phyloP scores from a whole-genome alignment of 257 asterid species.

The Lavandula angustifolia region DNA sequence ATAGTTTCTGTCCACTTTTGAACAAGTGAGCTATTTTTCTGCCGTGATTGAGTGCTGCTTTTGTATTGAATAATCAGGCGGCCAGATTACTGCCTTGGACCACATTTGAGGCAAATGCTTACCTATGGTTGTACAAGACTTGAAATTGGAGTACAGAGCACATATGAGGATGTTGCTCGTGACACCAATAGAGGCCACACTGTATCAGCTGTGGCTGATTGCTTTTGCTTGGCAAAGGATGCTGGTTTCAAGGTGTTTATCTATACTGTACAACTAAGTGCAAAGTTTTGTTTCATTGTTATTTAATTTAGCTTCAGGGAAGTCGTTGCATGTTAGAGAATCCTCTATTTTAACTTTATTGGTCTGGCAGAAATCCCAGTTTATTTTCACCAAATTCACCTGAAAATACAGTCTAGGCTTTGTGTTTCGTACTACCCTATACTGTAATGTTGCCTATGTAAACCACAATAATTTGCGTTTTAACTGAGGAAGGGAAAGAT shows the following conservation, averaged over 20 bases:
- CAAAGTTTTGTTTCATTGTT: not conserved
- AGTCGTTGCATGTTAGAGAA: not conserved
- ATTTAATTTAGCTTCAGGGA: not conserved
- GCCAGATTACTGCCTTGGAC: conserved; percentile 99
- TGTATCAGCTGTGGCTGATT: conserved; percentile 98
- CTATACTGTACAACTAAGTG: conserved; percentile 21
- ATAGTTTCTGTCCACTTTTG: conserved; percentile 1
- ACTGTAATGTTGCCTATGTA: too few species aligned
- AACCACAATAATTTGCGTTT: not conserved
- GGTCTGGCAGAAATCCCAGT: not conserved
- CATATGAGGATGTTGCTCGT: conserved; percentile 98
- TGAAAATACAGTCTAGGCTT: not conserved
- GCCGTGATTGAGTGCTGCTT: conserved; percentile 29
- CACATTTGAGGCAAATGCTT: conserved; percentile 98
- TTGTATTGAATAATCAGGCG: conserved; percentile 53
- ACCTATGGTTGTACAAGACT: conserved; percentile 91
- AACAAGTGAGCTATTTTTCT: conserved; percentile 9
- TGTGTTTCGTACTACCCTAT: not conserved
- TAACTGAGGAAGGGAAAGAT: not conserved
- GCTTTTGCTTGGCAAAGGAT: conserved; percentile 98
- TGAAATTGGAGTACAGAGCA: conserved; percentile 99
- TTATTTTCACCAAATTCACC: conserved; percentile 8
- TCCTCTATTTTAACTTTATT: not conserved
- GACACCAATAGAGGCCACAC: conserved; percentile 98
- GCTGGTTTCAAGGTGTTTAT: conserved; percentile 89